Evolutionary conservation across 2,329 filamentous ascomycete genomes (phyloP).

Genomic region (Rugonectria rugulosa): DNA sequence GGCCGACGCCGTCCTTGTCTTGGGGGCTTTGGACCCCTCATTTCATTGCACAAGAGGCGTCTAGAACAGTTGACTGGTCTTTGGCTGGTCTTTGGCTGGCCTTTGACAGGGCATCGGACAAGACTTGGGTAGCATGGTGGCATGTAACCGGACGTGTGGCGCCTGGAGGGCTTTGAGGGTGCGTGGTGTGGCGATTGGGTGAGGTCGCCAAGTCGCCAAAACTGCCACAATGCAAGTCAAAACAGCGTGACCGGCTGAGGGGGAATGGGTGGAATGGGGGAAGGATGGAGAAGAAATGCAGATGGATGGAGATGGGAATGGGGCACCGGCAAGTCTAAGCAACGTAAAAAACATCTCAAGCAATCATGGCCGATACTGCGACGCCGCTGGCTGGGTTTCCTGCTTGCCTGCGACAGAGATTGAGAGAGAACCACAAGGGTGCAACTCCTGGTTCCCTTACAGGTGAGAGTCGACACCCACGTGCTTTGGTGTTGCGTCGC

Average conservation of each 20-base stretch:
- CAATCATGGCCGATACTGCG: no score
- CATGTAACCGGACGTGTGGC: constrained; percentile 17
- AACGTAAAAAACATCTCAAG: neutral
- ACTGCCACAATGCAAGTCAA: constrained; percentile 12
- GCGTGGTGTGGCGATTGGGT: constrained; percentile 21
- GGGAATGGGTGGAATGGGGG: constrained; percentile 6
- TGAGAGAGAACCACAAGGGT: no score
- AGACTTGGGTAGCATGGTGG: neutral
- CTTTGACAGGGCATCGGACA: no score
- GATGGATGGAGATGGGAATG: constrained; percentile 6
- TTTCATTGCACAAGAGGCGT: neutral
- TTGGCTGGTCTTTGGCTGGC: no score
- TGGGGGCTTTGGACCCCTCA: neutral
- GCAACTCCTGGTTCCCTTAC: no score
- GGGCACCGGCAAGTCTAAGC: neutral
- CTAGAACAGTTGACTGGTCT: neutral
- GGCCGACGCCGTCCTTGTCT: neutral
- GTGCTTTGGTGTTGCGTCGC: neutral
- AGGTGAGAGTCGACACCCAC: no score
- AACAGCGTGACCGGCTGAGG: neutral
- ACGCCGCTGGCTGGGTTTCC: no score
- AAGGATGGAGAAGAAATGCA: neutral
- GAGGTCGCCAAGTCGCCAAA: no score
- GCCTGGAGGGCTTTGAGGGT: neutral
- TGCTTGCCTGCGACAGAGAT: no score